Evolutionary conservation across 2,329 filamentous ascomycete species (phyloP).

Genomic region (Lachnellula subtilissima): DNA sequence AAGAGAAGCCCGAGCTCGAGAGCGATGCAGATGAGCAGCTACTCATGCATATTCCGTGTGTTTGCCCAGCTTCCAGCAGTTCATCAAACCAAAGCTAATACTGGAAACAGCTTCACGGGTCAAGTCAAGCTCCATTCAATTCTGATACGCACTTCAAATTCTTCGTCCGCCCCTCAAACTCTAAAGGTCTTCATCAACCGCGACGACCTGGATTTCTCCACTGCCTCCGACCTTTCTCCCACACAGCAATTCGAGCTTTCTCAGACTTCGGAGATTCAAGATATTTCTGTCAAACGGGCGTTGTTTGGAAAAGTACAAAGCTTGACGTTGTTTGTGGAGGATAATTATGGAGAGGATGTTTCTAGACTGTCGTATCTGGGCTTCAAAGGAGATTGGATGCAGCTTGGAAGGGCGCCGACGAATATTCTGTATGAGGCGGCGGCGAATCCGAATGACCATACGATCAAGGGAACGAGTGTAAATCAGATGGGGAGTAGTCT

Average conservation of each 20-base stretch:
- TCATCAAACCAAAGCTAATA: neutral
- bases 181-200: conserved; percentile 86
- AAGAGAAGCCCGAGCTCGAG: conserved; percentile 66
- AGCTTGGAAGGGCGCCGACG: conserved; percentile 73
- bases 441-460: conserved; percentile 85
- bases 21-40: conserved; percentile 91
- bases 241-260: conserved; percentile 75
- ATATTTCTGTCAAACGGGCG: conserved; percentile 81
- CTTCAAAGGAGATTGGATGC: conserved; percentile 93
- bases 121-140: conserved; percentile 91
- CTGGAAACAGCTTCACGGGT: conserved; percentile 68
- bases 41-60: conserved; percentile 85
- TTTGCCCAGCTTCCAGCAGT: conserved; percentile 16
- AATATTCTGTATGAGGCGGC: conserved; percentile 92
- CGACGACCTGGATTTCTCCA: conserved; percentile 77
- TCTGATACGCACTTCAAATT: conserved; percentile 73
- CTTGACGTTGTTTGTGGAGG: conserved; percentile 81
- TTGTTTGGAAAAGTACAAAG: conserved; percentile 81
- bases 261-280: conserved; percentile 76
- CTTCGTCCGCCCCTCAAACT: conserved; percentile 68
- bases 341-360: conserved; percentile 80
- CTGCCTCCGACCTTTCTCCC: conserved; percentile 63
- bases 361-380: conserved; percentile 78
- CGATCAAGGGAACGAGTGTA: conserved; percentile 51
- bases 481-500: conserved; percentile 53